Conservation (phyloP, 2,329 filamentous ascomycete genomes). For the Fusarium duplospermum region DNA sequence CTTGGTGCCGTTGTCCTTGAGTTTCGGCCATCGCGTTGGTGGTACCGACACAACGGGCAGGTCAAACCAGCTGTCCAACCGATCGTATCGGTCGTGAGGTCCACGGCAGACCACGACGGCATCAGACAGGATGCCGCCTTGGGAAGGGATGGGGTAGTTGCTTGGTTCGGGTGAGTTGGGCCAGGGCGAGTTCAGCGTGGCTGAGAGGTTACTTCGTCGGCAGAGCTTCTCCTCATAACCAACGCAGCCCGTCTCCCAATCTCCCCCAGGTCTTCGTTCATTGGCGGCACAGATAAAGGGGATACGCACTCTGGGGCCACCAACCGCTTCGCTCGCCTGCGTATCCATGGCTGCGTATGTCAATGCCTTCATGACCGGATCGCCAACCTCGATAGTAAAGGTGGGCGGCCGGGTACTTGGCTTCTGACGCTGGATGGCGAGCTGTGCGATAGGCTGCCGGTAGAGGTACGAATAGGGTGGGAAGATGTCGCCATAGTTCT, state of each 20-base stretch:
- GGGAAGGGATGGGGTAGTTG: conserved; percentile 79
- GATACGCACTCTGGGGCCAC: conserved; percentile 56
- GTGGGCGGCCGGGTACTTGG: conserved; percentile 54
- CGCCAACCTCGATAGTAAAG: conserved; percentile 65
- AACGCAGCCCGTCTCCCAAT: conserved; percentile 75
- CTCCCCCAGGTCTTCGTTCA: conserved; percentile 80
- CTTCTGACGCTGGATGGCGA: conserved; percentile 53
- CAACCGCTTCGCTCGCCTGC: conserved; percentile 48
- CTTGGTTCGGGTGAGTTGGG: conserved; percentile 55
- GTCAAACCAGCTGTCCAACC: conserved; percentile 65
- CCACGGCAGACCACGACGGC: conserved; percentile 80
- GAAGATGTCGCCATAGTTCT: conserved; percentile 65
- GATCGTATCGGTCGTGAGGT: conserved; percentile 73
- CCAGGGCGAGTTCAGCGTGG: conserved; percentile 72
- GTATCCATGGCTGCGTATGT: conserved; percentile 62
- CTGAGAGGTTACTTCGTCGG: conserved; percentile 78
- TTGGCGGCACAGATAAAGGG: conserved; percentile 81
- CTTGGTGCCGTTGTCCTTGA: conserved; percentile 72
- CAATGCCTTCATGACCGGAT: conserved; percentile 71
- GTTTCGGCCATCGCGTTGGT: conserved; percentile 78
- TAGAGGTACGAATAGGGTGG: conserved; percentile 70
- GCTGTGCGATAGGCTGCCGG: conserved; percentile 61
- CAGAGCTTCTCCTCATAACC: conserved; percentile 75
- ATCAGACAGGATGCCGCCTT: conserved; percentile 76
- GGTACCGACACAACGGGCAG: conserved; percentile 80